Evolutionary conservation across 2,329 filamentous ascomycete genomes (phyloP).

Genomic region (Sporothrix pseudoabietina): DNA sequence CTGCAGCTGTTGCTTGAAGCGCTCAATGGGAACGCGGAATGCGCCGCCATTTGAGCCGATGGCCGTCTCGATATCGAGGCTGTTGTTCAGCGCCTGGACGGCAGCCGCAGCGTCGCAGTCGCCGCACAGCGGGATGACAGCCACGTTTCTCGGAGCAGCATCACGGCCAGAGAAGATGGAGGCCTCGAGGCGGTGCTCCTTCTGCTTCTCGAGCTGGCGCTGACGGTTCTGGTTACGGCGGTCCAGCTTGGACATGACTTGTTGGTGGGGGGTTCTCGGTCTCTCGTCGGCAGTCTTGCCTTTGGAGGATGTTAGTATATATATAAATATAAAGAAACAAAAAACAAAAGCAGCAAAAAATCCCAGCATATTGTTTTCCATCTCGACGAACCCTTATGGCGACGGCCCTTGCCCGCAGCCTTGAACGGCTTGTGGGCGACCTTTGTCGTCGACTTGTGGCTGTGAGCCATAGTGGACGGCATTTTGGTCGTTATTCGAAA

Average conservation of each 20-base stretch:
- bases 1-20: slow-evolving; percentile 93
- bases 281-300: slow-evolving; percentile 77
- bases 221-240: slow-evolving; percentile 94
- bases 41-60: slow-evolving; percentile 44
- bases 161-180: slow-evolving; percentile 84
- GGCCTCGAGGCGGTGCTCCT: slow-evolving; percentile 75
- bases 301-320: slow-evolving; percentile 42
- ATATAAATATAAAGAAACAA: too few species aligned
- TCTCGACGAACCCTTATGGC: slow-evolving; percentile 33
- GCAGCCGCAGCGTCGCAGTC: slow-evolving; percentile 69
- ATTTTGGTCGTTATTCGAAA: slow-evolving; percentile 12
- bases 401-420: slow-evolving; percentile 76
- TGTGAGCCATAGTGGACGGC: slow-evolving; percentile 60
- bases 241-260: slow-evolving; percentile 96
- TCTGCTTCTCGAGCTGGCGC: slow-evolving; percentile 78
- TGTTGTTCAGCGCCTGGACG: slow-evolving; percentile 71
- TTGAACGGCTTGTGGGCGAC: slow-evolving; percentile 87
- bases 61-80: slow-evolving; percentile 73
- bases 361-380: neutral
- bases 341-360: neutral
- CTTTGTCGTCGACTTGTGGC: slow-evolving; percentile 93
- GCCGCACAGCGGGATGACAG: slow-evolving; percentile 79
- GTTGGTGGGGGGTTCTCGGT: slow-evolving; percentile 89
- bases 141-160: slow-evolving; percentile 84
- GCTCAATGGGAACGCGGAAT: slow-evolving; percentile 70